Evolutionary conservation across 345 rosid species (phyloP).

Genomic region (Trapa bicornis): DNA sequence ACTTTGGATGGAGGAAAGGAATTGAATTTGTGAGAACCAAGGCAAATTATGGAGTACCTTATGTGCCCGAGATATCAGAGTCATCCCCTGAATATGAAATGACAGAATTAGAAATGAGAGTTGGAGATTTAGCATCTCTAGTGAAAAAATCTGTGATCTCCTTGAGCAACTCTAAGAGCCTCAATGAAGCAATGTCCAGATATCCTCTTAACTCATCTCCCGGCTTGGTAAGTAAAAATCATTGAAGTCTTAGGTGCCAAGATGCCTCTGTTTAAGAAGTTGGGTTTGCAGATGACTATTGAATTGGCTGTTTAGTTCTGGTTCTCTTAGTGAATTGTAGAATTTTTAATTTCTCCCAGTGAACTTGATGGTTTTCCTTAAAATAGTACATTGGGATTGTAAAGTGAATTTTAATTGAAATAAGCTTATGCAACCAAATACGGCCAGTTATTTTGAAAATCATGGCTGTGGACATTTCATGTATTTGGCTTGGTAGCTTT

Average conservation of each 20-base stretch:
- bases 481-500: not conserved
- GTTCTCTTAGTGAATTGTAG: not conserved
- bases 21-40: constrained; percentile 42
- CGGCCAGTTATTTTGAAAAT: not conserved
- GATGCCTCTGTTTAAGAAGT: not conserved
- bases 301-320: not conserved
- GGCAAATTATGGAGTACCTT: constrained; percentile 24
- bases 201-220: constrained; percentile 29
- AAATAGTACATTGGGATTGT: not conserved
- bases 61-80: constrained; percentile 48
- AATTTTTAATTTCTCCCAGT: not conserved
- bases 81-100: constrained; percentile 28
- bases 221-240: constrained; percentile 33
- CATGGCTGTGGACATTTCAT: not conserved
- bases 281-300: not conserved
- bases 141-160: constrained; percentile 34
- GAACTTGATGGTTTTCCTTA: not conserved
- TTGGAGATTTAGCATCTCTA: constrained; percentile 36
- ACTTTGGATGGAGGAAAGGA: constrained; percentile 68
- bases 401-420: not conserved
- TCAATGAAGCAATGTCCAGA: constrained; percentile 23
- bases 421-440: not conserved
- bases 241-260: not conserved
- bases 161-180: constrained; percentile 25
- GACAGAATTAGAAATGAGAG: constrained; percentile 49